These are phyloP conservation scores for Effrenium voratum DNA, from an alignment of 73 alveolate genomes.

Conservation along the genomic window DNA sequence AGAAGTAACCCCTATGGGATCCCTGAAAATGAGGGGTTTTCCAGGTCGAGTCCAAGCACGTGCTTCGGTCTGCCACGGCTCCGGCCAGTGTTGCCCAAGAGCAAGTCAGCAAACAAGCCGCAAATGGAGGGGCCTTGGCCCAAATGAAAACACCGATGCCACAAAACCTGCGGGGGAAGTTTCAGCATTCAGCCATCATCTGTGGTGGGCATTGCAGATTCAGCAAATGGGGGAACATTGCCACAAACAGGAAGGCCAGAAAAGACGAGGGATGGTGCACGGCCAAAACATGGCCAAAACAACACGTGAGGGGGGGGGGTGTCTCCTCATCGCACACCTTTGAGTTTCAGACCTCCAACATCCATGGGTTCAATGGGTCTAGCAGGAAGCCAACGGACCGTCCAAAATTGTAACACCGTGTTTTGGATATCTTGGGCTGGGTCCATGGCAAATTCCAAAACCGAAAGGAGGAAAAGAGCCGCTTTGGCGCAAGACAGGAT, in stretches of 20 bases:
- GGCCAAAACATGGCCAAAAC: too few relatives aligned
- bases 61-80: neutral
- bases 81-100: constrained; percentile 86
- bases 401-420: neutral
- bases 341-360: too few relatives aligned
- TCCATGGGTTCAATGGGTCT: neutral
- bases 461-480: neutral
- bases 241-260: neutral
- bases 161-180: neutral
- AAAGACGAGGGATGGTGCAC: too few relatives aligned
- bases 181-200: neutral
- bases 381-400: neutral
- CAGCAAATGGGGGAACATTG: neutral
- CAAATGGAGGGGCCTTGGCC: constrained; percentile 56
- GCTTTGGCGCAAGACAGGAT: neutral
- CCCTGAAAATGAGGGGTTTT: too few relatives aligned
- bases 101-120: constrained; percentile 54
- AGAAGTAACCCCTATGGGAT: too few relatives aligned
- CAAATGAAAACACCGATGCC: neutral
- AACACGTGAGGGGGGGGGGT: neutral
- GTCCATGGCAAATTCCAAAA: neutral
- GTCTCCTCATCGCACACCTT: neutral
- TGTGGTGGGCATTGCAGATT: neutral
- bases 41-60: too few relatives aligned
- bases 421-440: neutral